Evolutionary conservation across 2,329 filamentous ascomycete genomes (phyloP), one percentile per base, ranked within the genome.

Genomic region (Fulvia fulva): DNA sequence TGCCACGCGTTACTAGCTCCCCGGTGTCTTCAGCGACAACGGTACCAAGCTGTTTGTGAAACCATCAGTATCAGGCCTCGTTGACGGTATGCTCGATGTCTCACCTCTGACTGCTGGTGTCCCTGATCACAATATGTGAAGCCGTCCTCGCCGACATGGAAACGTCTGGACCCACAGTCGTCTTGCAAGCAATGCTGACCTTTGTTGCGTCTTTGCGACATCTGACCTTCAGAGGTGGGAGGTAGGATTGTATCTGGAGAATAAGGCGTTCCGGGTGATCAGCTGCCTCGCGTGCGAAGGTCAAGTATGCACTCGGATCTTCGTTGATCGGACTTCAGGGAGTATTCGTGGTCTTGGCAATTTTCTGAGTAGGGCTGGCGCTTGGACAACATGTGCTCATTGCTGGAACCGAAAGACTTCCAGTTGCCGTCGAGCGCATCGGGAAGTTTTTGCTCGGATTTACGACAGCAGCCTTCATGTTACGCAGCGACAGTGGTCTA

Each of bases 111-210:
- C 66, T 92, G 86, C 65, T 87, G 84, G 77, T 95, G 91, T 30
- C 90, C 90, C 65, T 89, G 87, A 63, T 87, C 81, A 74, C 91
- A 96, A 72, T 90, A 95, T 62, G 87, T 84, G 58, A 87, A 82
- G 3, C 90, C 90, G 73, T 89, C 88, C 64, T 91, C 86, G 30
- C 87, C 78, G 69, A 90, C 89, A 76, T 88, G 72, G 37, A 71
- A 91, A 62, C 83, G 82, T 44, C 81, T 81, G 53, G 88, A 87
- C 59, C 88, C 87, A 71, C 91, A 96, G 67, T 83, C 82, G 46
- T 70, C 67, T 50, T 70, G 59, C 9, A 63, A 62, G 49, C 70
- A 72, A 16, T 61, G 59, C 19, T 67, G 66, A 23, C 61, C 49
- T 44, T 59, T 59, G 12, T 37, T 53, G 25, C 56, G 58, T 22